Evolutionary conservation across 495 filamentous ascomycete genomes (phyloP), one percentile per base, ranked within the genome.

Genomic region (Xylaria nigripes): DNA sequence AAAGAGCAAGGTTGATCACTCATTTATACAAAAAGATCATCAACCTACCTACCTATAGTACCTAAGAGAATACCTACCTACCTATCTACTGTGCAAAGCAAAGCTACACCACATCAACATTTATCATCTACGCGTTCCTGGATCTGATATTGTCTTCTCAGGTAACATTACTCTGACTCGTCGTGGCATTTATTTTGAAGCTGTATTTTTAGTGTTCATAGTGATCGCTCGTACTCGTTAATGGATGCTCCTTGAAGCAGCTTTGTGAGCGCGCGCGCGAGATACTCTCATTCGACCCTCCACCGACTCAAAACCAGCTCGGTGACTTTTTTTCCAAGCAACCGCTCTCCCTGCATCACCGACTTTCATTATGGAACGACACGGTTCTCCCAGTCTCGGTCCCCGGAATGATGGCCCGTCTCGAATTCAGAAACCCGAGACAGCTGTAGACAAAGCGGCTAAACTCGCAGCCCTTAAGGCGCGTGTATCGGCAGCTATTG

Each of bases 391-490:
- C 24, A 74, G 76, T 50, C 69, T 81, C n/a, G 74, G 69, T 41
- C 77, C 77, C 22, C 75, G 74, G 48, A 75, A 77, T 61, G 78
- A 81, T 61, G 46, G 68, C 41, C 55, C 68, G 6, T 78, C 74
- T 40, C 72, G 75, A 45, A 64, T 81, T 30, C 72, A 74, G 43
- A 81, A 79, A 51, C 63, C 77, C 27, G 66, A 80, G 60, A 72
- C 76, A 54, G 69, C 73, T 70, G 76, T 83, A 75, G 69, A 82
- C 59, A 70, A 65, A 50, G 65, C 59, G 44, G 61, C 65, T 1
- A 64, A 66, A 45, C 61, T 87, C 45, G 83, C 81, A 1, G 81
- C 82, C n/a, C 73, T 96, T 73, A 95, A 86, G 68, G 89, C 90
- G 3, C 78, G 87, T 65, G 84, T 94, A 10, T 86, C 86, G 36